Evolutionary conservation across 345 rosid species (phyloP), one percentile per base, ranked within the genome.

Genomic region (Noccaea caerulescens): DNA sequence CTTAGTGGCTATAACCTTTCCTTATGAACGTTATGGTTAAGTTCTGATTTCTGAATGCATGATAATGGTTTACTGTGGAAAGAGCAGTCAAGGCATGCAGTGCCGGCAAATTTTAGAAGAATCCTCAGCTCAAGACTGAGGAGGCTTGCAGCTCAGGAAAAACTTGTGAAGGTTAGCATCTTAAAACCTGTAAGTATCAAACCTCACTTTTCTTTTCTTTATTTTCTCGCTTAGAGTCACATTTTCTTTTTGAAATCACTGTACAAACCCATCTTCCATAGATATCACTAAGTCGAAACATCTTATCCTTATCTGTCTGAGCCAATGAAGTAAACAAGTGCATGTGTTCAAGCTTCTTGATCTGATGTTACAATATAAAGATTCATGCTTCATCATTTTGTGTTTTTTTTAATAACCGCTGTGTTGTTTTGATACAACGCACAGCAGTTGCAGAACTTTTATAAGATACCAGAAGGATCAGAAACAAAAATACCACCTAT

Each of bases 21-120:
- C 27, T 62, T 0, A 55, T 37, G 33, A 58, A 63, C 23, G 50
- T 72, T 27, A 34, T 23, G 27, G 13, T 43, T 56, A 55, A 44
- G 58, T 69, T 13, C 58, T 27, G 30, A 27, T 27, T 27, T 27
- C 3, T 47, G 27, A 44, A 44, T 62, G 12, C 23, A 46, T 45
- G 39, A 58, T 25, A 34, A 36, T 69, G 46, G 65, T 55, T 56
- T 70, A 42, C 33, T 43, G 45, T 70, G 76, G 67, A 36, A 67
- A 78, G 78, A 77, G 84, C 98, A 93, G 96, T 81, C 79, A 80
- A 86, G 84, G 66, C 84, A 84, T 66, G 86, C 75, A 70, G 85
- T 86, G 76, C 87, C 96, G 27, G 83, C 66, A 71, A 88, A 84
- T 69, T 88, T 88, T 76, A 88, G 83, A 82, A 90, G 87, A 83